Base-by-base conservation (phyloP, 805 yeast genomes). In the Jamesozyma jinghongensis region DNA sequence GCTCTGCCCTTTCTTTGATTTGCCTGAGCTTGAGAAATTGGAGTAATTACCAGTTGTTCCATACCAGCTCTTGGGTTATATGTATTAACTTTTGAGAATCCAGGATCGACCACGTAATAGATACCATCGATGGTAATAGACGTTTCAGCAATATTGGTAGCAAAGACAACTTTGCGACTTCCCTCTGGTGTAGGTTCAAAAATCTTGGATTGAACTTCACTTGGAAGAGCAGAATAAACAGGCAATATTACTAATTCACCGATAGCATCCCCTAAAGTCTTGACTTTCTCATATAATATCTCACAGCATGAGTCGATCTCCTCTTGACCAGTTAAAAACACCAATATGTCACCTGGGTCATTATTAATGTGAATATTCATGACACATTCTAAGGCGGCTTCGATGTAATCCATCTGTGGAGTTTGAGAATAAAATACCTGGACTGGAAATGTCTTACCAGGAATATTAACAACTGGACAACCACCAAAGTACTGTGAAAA, bases 121-220 rank as follows among this genome's bases (percentile, higher is more conserved):
- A 92, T 82, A 11, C 96, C 96, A 59, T 90, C 96, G 45, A 92
- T 88, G 3, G 98, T 92, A 52, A 92, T 77, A 7, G 97, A 90
- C 0, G 98, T 92, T 62, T 90, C 98, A 0, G 97, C 98, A 50
- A 90, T 92, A 53, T 90, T 90, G 1, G 98, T 92, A 0, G 98
- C 97, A 41, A 92, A 67, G 7, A 92, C 85, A 3, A 88, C 94
- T 57, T 92, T 92, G 40, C 98, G 66, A 29, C 85, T 74, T 1
- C 85, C 85, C 14, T 65, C 61, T 0, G 95, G 95, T 0, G 97
- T 81, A 1, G 94, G 85, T 52, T 85, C 94, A 61, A 92, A 92
- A 36, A 92, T 88, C 47, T 75, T 73, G 20, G 87, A 74, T 61
- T 92, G 98, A 68, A 84, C 74, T 51, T 88, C 96, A 1, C 94